Conservation (phyloP, 2,329 filamentous ascomycete genomes). For the Lasiodiplodia gonubiensis region DNA sequence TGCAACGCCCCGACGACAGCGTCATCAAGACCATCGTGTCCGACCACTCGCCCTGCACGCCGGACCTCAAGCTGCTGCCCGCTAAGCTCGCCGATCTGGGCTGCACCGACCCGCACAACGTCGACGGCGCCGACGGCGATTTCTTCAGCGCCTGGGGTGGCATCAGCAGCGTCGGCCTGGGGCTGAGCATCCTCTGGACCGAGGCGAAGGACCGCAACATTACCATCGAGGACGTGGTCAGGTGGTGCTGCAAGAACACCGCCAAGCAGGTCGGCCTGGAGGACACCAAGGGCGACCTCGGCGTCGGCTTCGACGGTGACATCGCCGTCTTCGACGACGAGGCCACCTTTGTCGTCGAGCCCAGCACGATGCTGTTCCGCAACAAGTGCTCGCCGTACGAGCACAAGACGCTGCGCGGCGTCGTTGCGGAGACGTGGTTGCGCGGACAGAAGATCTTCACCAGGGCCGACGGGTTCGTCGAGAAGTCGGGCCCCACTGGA, state of each 20-base stretch:
- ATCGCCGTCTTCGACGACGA: constrained; percentile 89
- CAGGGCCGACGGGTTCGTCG: constrained; percentile 67
- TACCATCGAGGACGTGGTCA: constrained; percentile 77
- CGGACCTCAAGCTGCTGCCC: constrained; percentile 88
- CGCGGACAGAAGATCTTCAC: constrained; percentile 77
- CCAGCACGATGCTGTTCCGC: constrained; percentile 89
- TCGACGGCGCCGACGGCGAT: constrained; percentile 66
- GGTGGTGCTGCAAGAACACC: constrained; percentile 85
- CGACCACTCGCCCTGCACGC: constrained; percentile 95
- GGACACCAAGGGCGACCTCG: constrained; percentile 79
- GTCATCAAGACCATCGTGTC: constrained; percentile 92
- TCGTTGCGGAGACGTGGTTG: constrained; percentile 85
- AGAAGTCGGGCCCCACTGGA: constrained; percentile 60
- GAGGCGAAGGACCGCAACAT: constrained; percentile 66
- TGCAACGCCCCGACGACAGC: constrained; percentile 64
- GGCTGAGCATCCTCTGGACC: constrained; percentile 88
- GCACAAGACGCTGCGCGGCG: constrained; percentile 75
- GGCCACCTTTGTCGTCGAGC: constrained; percentile 71
- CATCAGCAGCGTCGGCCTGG: constrained; percentile 91
- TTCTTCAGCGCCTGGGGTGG: constrained; percentile 98
- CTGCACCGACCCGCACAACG: constrained; percentile 36
- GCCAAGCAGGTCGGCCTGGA: constrained; percentile 85
- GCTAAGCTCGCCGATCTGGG: constrained; percentile 63
- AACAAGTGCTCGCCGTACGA: constrained; percentile 94
- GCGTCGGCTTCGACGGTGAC: constrained; percentile 84